phyloP scores from a whole-genome alignment of 202 grass and related monocot genomes.

The Musa balbisiana region DNA sequence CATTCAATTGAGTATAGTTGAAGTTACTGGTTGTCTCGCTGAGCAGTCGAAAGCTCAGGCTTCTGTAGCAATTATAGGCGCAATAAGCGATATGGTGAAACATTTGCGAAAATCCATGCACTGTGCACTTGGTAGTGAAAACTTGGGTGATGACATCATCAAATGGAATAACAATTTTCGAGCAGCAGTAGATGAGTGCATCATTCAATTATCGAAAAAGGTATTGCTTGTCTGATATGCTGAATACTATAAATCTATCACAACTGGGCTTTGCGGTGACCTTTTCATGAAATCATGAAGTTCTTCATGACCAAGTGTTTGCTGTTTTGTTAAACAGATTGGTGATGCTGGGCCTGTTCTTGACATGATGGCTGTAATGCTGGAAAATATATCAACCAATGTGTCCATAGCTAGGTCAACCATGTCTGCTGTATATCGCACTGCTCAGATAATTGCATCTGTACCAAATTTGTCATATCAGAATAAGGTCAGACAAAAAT shows the following conservation, averaged over 20 bases:
- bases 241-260: background rate
- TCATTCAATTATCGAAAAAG: slow-evolving; percentile 87
- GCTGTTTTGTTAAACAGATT: slow-evolving; percentile 31
- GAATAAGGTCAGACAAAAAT: slow-evolving; percentile 61
- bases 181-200: slow-evolving; percentile 65
- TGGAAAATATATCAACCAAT: slow-evolving; percentile 81
- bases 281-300: background rate
- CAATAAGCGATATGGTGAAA: slow-evolving; percentile 91
- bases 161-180: slow-evolving; percentile 71
- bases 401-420: slow-evolving; percentile 77
- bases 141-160: slow-evolving; percentile 37
- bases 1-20: slow-evolving; percentile 75
- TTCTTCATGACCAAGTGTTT: background rate
- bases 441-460: slow-evolving; percentile 92
- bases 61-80: slow-evolving; percentile 68
- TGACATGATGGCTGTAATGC: slow-evolving; percentile 98
- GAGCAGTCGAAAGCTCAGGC: slow-evolving; percentile 61
- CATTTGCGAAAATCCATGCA: slow-evolving; percentile 88
- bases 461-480: slow-evolving; percentile 89
- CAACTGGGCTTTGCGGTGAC: too few relatives aligned
- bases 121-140: slow-evolving; percentile 63
- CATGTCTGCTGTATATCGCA: slow-evolving; percentile 79
- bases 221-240: slow-evolving; percentile 24
- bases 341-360: slow-evolving; percentile 93
- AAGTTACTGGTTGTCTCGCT: slow-evolving; percentile 60